phyloP scores from a whole-genome alignment of 169 alveolate genomes.

The Nephromyces sp. region DNA sequence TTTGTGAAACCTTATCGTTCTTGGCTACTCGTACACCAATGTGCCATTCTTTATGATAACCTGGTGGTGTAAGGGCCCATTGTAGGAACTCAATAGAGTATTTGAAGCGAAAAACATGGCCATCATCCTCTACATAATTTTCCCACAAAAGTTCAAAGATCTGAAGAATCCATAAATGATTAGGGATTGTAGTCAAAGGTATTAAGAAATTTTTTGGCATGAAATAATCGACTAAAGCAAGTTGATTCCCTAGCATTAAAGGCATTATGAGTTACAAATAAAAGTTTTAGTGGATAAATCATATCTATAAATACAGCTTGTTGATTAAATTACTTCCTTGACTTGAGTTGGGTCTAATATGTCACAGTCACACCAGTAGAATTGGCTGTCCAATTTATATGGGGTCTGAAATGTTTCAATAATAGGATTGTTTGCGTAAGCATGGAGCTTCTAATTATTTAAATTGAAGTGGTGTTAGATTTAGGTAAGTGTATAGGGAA shows the following conservation, averaged over 20 bases:
- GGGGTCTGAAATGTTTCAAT: slow-evolving; percentile 31
- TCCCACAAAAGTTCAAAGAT: slow-evolving; percentile 74
- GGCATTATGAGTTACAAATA: not conserved
- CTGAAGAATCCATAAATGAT: slow-evolving; percentile 35
- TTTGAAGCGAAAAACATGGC: slow-evolving; percentile 86
- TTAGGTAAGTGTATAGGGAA: no score
- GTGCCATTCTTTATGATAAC: slow-evolving; percentile 66
- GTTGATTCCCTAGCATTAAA: not conserved
- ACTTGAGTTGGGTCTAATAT: slow-evolving; percentile 8
- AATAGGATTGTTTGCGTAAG: no score
- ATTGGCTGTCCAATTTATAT: slow-evolving; percentile 16
- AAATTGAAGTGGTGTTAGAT: no score
- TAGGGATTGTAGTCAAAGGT: not conserved
- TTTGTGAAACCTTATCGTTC: slow-evolving; percentile 13
- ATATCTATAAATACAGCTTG: not conserved
- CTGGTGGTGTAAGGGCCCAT: slow-evolving; percentile 86
- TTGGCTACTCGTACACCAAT: slow-evolving; percentile 76
- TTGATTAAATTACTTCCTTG: slow-evolving; percentile 13
- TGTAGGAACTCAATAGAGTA: slow-evolving; percentile 83
- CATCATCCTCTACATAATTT: slow-evolving; percentile 96
- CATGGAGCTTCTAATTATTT: no score
- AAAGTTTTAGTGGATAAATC: not conserved
- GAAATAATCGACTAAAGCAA: not conserved
- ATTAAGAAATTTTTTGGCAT: not conserved
- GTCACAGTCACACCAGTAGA: slow-evolving; percentile 23